phyloP scores from a whole-genome alignment of 805 yeast species.

The Ogataea saltuana region DNA sequence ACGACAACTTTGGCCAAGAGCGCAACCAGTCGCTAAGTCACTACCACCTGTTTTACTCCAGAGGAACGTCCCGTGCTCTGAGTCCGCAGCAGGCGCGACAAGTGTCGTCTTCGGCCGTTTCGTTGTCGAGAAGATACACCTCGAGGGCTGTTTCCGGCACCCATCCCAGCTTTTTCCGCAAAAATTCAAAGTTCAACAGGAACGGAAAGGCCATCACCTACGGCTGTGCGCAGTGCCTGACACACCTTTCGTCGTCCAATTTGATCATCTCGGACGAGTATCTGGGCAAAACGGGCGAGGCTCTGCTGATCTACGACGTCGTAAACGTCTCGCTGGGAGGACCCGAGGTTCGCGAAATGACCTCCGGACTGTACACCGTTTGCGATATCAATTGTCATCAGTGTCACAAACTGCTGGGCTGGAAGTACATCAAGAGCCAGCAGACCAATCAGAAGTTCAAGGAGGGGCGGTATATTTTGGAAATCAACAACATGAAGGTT shows the following conservation, averaged over 20 bases:
- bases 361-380: slow-evolving; percentile 59
- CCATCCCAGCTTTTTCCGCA: slow-evolving; percentile 11
- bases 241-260: slow-evolving; percentile 33
- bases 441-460: slow-evolving; percentile 51
- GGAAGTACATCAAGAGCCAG: slow-evolving; percentile 59
- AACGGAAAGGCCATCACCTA: slow-evolving; percentile 29
- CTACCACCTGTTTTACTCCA: slow-evolving; percentile 15
- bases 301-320: slow-evolving; percentile 51
- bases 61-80: slow-evolving; percentile 10
- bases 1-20: slow-evolving; percentile 1
- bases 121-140: slow-evolving; percentile 1
- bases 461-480: slow-evolving; percentile 62
- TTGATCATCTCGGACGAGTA: slow-evolving; percentile 41
- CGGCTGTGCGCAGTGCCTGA: slow-evolving; percentile 32
- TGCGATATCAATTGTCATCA: slow-evolving; percentile 57
- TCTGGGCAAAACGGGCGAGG: slow-evolving; percentile 58
- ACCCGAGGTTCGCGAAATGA: slow-evolving; percentile 42
- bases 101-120: slow-evolving; percentile 1
- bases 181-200: slow-evolving; percentile 19
- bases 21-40: slow-evolving; percentile 1
- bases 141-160: background rate
- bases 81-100: slow-evolving; percentile 12
- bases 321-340: slow-evolving; percentile 28
- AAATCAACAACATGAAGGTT: slow-evolving; percentile 31
- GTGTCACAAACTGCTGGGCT: slow-evolving; percentile 57